Evolutionary conservation across 2,329 filamentous ascomycete species (phyloP), one percentile per base, ranked within the genome.

Genomic region (Orbilia brochopaga): DNA sequence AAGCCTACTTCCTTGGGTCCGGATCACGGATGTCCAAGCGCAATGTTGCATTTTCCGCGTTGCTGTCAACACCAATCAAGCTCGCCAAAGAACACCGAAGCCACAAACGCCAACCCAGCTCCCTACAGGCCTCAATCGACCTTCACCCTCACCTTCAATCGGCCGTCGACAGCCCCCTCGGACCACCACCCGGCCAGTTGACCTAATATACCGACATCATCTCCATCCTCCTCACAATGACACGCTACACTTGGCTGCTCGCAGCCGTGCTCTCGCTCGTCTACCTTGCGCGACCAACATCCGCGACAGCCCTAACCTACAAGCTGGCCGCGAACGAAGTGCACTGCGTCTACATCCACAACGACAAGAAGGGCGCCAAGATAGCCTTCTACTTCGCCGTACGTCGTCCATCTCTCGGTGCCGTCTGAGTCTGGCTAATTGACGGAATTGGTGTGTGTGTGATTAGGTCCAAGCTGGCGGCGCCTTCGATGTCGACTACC

Each of bases 331-430:
- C 94, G 56, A 90, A 95, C 82, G 94, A 97, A 84, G 92, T 90
- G 81, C 91, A 94, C 72, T 99, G 94, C 83, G 99, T 99, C 86
- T 97, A 90, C 80, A 86, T 90, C 65, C 83, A 87, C 76, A 88
- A 93, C 62, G 87, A 92, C 75, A 86, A 90, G 79, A 85, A 86
- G 79, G 88, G 88, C 76, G 87, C 90, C 77, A 99, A 99, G 86
- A 84, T 99, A 76, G 92, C 94, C 55, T 99, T 99, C 79, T 99
- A 99, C 83, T 99, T 99, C 82, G 95, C 94, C 72, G 94, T 99
- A 83, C 75, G 89, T 82, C 59, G 27, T 67, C 8, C 30, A 42
- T 8, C 51, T n/a, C 40, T 53, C 53, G 2, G 17, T 42, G 19
- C 23, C 65, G 10, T 53, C 35, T 1, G 53, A 11, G 35, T 67